These are phyloP conservation scores for Pseudopediastrum boryanum DNA, from an alignment of 139 green algal genomes.

Conservation along the genomic window DNA sequence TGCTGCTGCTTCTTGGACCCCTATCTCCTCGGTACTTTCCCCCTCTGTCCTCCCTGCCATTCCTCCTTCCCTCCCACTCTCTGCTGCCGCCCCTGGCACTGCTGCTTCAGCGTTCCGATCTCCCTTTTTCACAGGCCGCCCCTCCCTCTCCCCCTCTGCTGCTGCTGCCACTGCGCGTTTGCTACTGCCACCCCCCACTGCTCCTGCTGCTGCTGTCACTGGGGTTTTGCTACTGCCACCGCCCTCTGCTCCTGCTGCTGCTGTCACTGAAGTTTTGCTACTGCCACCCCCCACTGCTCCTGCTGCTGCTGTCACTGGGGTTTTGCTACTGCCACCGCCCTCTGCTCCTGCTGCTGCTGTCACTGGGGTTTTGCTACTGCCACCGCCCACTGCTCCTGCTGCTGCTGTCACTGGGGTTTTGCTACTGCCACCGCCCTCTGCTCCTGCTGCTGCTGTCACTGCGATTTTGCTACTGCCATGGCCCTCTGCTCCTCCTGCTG, in stretches of 20 bases:
- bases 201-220: constrained; percentile 36
- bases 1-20: not conserved
- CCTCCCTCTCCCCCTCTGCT: not conserved
- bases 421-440: too few relatives aligned
- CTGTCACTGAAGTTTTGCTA: not conserved
- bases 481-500: not conserved
- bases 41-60: not conserved
- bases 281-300: not conserved
- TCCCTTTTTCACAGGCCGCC: too few relatives aligned
- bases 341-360: constrained; percentile 13
- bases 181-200: not conserved
- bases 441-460: constrained; percentile 3
- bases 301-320: not conserved
- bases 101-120: constrained; percentile 7
- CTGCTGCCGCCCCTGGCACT: not conserved
- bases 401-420: not conserved
- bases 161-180: not conserved
- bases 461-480: not conserved
- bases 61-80: not conserved
- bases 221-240: not conserved
- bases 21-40: not conserved
- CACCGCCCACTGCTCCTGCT: not conserved
- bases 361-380: not conserved
- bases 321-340: not conserved
- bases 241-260: not conserved